Evolutionary conservation across 306 rosid genomes (phyloP).

Genomic region (Trifolium fragiferum): DNA sequence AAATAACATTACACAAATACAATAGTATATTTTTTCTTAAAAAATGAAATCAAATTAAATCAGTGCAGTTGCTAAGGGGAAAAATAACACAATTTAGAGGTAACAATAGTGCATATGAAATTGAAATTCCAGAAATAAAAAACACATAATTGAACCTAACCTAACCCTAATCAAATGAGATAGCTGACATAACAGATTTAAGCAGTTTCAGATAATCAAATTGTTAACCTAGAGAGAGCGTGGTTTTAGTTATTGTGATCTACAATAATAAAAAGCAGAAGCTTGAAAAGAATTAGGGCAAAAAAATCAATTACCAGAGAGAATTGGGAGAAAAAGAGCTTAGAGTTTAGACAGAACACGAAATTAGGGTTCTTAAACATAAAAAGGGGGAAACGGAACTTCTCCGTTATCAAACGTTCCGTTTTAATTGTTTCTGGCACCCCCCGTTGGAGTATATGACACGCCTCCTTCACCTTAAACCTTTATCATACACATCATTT

Average conservation of each 20-base stretch:
- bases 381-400: background rate
- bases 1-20: slow-evolving; percentile 16
- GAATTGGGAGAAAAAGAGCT: slow-evolving; percentile 8
- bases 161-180: slow-evolving; percentile 6
- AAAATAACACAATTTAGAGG: background rate
- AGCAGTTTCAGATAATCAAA: background rate
- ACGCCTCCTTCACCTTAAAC: background rate
- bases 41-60: background rate
- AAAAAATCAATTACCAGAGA: slow-evolving; percentile 48
- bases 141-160: background rate
- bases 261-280: background rate
- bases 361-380: slow-evolving; percentile 53
- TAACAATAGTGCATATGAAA: slow-evolving; percentile 27
- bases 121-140: slow-evolving; percentile 25
- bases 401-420: slow-evolving; percentile 20
- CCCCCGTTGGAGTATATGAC: slow-evolving; percentile 8
- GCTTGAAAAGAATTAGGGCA: background rate
- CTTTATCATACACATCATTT: background rate
- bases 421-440: slow-evolving; percentile 11
- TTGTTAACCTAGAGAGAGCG: background rate
- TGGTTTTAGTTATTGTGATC: slow-evolving; percentile 3
- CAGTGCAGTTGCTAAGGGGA: background rate
- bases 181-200: background rate
- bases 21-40: background rate
- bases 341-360: background rate